Conservation (phyloP, 371 early-diverging fungal species). For the Mucor mucedo region DNA sequence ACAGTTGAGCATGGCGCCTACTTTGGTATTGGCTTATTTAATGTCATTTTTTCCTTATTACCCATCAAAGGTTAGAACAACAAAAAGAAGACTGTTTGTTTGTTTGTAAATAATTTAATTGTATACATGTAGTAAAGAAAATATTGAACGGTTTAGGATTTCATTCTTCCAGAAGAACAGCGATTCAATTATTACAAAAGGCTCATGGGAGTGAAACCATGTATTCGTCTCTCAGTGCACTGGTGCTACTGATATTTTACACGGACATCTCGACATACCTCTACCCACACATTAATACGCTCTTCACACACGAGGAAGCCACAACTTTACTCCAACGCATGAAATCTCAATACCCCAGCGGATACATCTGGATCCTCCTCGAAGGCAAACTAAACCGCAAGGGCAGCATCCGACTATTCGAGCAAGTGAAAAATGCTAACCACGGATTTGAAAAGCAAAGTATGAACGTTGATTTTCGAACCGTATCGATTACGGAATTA, state of each 20-base stretch:
- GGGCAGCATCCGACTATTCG: no score
- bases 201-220: constrained; percentile 26
- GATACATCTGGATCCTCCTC: constrained; percentile 26
- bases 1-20: constrained; percentile 28
- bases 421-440: neutral
- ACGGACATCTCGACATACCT: constrained; percentile 32
- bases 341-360: constrained; percentile 24
- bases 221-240: constrained; percentile 29
- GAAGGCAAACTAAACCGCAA: constrained; percentile 26
- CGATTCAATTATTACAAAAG: constrained; percentile 24
- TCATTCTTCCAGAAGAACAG: constrained; percentile 19
- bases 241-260: constrained; percentile 30
- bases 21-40: constrained; percentile 42
- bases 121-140: constrained; percentile 20
- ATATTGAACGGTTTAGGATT: constrained; percentile 31
- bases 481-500: constrained; percentile 22
- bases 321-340: constrained; percentile 17
- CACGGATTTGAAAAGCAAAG: neutral
- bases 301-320: constrained; percentile 20
- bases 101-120: no score
- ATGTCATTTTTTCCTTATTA: constrained; percentile 31
- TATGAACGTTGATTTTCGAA: neutral
- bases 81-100: neutral
- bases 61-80: constrained; percentile 36
- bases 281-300: constrained; percentile 20